Percentiles rank a stretch among this genome's conserved stretches.
Conservation (phyloP, 306 rosid genomes). For the Gynostemma pentaphyllum region DNA sequence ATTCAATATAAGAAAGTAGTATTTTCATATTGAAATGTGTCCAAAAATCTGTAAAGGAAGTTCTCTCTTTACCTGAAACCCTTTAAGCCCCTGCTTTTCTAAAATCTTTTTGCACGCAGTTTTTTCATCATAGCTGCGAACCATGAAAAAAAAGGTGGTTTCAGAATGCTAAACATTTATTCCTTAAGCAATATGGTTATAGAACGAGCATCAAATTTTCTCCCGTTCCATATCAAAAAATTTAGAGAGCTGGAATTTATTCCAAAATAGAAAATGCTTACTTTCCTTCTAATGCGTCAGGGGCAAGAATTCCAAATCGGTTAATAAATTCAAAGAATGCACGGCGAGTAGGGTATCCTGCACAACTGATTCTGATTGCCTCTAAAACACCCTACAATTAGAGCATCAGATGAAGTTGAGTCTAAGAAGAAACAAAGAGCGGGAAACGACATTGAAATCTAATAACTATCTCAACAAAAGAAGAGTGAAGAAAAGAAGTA, state of each 20-base stretch:
- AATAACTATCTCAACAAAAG: conserved; percentile 14
- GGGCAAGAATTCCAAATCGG: conserved; percentile 78
- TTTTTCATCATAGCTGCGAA: conserved; percentile 71
- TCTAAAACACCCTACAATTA: conserved; percentile 86
- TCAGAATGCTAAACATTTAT: not conserved
- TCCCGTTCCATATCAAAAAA: not conserved
- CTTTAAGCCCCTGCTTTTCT: conserved; percentile 76
- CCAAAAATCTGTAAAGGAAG: not conserved
- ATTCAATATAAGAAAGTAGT: not conserved
- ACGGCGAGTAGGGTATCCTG: conserved; percentile 96
- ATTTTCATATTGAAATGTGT: not conserved
- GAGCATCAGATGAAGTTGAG: conserved; percentile 18
- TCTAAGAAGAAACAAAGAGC: not conserved
- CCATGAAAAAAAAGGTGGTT: conserved; percentile 15
- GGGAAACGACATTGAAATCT: not conserved
- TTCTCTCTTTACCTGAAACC: conserved; percentile 72
- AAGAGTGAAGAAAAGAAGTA: conserved; percentile 22
- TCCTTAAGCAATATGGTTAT: not conserved
- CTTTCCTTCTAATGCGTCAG: conserved; percentile 62
- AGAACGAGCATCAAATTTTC: not conserved
- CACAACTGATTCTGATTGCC: conserved; percentile 98
- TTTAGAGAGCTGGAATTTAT: conserved; percentile 6
- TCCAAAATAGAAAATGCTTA: conserved; percentile 28
- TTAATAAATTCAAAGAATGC: conserved; percentile 80
- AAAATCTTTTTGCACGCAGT: conserved; percentile 57